phyloP scores from a whole-genome alignment of 441 rosid species.

The Brassica balearica region DNA sequence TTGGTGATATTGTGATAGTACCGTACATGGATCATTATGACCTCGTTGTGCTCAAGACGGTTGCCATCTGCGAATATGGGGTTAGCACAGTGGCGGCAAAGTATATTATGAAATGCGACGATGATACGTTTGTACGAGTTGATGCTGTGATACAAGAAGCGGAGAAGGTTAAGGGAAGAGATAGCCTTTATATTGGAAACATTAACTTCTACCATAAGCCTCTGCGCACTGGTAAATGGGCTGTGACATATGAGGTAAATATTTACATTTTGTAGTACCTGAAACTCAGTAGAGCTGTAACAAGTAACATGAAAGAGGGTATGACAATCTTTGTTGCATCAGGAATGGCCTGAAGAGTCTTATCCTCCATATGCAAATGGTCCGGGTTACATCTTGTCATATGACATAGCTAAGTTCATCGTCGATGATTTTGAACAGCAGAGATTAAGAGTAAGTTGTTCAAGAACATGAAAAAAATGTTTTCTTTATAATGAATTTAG shows the following conservation, averaged over 20 bases:
- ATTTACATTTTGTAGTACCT: too few species aligned
- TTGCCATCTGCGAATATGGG: constrained; percentile 83
- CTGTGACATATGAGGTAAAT: constrained; percentile 58
- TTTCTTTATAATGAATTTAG: not conserved
- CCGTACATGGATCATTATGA: constrained; percentile 84
- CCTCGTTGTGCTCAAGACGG: constrained; percentile 76
- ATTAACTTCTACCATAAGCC: constrained; percentile 69
- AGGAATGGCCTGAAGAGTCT: constrained; percentile 70
- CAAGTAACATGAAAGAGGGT: too few species aligned
- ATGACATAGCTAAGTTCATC: constrained; percentile 60
- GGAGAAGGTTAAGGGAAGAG: constrained; percentile 49
- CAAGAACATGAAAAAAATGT: not conserved
- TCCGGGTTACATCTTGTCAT: constrained; percentile 72
- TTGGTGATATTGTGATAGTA: constrained; percentile 71
- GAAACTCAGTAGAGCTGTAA: too few species aligned
- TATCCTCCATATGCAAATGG: constrained; percentile 80
- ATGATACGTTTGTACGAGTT: constrained; percentile 78
- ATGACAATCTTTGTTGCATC: not conserved
- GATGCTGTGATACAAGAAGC: constrained; percentile 65
- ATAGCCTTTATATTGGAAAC: constrained; percentile 66
- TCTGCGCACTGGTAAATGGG: constrained; percentile 69
- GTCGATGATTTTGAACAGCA: constrained; percentile 48
- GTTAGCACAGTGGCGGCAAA: constrained; percentile 56
- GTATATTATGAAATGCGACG: constrained; percentile 76
- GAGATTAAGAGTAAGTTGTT: constrained; percentile 48